Base-by-base conservation (phyloP, 192 early-diverging fungal species). In the Cetraspora pellucida region DNA sequence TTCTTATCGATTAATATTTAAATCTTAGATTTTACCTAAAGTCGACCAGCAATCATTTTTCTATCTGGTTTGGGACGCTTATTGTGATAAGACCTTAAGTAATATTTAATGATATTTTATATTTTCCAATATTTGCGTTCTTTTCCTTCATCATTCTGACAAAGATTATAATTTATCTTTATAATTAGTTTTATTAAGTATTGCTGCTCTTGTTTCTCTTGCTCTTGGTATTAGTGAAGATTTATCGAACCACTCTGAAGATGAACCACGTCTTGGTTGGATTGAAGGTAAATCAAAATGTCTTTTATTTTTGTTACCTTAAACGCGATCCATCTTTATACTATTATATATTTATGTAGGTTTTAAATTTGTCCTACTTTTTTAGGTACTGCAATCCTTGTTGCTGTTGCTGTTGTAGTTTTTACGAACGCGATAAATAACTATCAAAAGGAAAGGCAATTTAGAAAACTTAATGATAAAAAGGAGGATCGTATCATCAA, bases 391-490 rank as follows among this genome's bases (percentile, higher is more conserved):
- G 95, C 95, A 37, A 97, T 98, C 78, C 81, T 94, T 65, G 84
- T 92, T 21, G 87, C 91, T 55, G 97, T 98, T 45, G 77, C 93
- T 19, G 91, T 95, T 13, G 96, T 98, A 31, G 93, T 96, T 63
- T 85, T 97, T 72, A 95, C 95, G 66, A 93, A 93, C 61, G 90
- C 94, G 52, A 89, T 95, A 76, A 97, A 97, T 81, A 92, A 96
- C 87, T 93, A 90, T 82, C 89, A 94, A 80, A 95, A 96, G 86
- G 95, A 95, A 79, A 87, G 84, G 73, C 93, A 94, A 84, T 96
- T 96, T 86, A 90, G 89, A 78, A 92, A 93, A 82, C 88, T 95
- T 61, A 95, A 95, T 72, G 88, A 90, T 70, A 92, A 93, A 81
- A 94, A 94, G 84, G 94, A 95, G 74, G 93, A 93, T 82, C 90